These are phyloP conservation scores for Fusarium brevicatenulatum DNA, from an alignment of 2,329 filamentous ascomycete genomes.

Conservation along the genomic window DNA sequence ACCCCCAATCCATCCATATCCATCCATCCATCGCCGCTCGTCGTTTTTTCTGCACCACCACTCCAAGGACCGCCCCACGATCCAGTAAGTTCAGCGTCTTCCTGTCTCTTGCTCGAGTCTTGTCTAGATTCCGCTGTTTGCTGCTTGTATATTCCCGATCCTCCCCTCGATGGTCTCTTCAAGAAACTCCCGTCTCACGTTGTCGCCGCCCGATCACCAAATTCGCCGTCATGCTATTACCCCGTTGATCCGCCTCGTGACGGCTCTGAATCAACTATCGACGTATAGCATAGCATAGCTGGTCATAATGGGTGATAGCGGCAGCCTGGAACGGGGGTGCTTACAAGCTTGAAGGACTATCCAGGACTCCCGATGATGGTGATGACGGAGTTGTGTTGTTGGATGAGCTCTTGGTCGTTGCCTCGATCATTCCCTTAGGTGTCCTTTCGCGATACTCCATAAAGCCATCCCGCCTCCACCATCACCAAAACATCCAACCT, in stretches of 20 bases:
- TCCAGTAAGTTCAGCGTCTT: conserved; percentile 43
- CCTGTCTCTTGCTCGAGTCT: conserved; percentile 15
- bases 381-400: conserved; percentile 17
- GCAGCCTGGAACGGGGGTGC: conserved; percentile 29
- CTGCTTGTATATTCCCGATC: conserved; percentile 20
- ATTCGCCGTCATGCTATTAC: conserved; percentile 27
- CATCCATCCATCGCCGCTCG: conserved; percentile 40
- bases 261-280: conserved; percentile 25
- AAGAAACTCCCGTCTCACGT: conserved; percentile 22
- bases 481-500: conserved; percentile 39
- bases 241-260: conserved; percentile 37
- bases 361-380: conserved; percentile 13
- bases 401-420: conserved; percentile 33
- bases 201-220: conserved; percentile 26
- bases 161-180: conserved; percentile 39
- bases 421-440: conserved; percentile 43
- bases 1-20: conserved; percentile 33
- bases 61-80: conserved; percentile 45
- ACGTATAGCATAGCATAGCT: conserved; percentile 26
- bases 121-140: conserved; percentile 17
- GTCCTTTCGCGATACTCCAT: conserved; percentile 45
- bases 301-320: conserved; percentile 23
- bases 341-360: not conserved
- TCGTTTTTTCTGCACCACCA: conserved; percentile 47
- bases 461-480: conserved; percentile 39